Conservation (phyloP, 208 protist species). For the Crithidia thermophila region DNA sequence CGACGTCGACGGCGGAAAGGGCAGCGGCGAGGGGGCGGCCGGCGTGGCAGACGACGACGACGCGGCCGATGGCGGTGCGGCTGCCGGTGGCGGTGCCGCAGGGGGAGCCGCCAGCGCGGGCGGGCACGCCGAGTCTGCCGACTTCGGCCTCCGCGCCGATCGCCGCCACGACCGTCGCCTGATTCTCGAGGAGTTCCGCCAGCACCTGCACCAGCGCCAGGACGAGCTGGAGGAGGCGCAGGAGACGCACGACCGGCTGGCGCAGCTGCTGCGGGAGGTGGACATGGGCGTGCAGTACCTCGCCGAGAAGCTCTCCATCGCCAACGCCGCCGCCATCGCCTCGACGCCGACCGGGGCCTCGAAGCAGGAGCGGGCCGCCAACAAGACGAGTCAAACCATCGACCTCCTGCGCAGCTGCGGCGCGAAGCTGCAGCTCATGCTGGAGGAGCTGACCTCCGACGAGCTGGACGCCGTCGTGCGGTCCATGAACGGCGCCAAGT, state of each 20-base stretch:
- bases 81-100: not conserved
- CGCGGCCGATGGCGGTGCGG: conserved; percentile 8
- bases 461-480: conserved; percentile 49
- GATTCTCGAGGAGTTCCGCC: conserved; percentile 91
- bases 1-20: not conserved
- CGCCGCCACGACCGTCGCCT: conserved; percentile 51
- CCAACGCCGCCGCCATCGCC: conserved; percentile 6
- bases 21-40: not conserved
- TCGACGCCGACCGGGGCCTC: not conserved
- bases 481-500: conserved; percentile 30
- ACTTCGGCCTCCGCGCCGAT: conserved; percentile 64
- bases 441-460: conserved; percentile 56
- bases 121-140: conserved; percentile 34
- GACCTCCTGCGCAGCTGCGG: conserved; percentile 64
- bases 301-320: conserved; percentile 76
- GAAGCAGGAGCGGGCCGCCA: conserved; percentile 5
- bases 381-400: conserved; percentile 26
- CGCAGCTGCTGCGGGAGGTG: conserved; percentile 80
- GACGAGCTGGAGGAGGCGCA: conserved; percentile 63
- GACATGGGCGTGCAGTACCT: conserved; percentile 91
- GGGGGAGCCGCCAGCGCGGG: conserved; percentile 13
- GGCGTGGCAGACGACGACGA: conserved; percentile 3
- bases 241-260: conserved; percentile 65
- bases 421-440: conserved; percentile 61
- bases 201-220: conserved; percentile 74